Evolutionary conservation across 176 grass and related monocot species (phyloP).

Genomic region (Aegilops tauschii): DNA sequence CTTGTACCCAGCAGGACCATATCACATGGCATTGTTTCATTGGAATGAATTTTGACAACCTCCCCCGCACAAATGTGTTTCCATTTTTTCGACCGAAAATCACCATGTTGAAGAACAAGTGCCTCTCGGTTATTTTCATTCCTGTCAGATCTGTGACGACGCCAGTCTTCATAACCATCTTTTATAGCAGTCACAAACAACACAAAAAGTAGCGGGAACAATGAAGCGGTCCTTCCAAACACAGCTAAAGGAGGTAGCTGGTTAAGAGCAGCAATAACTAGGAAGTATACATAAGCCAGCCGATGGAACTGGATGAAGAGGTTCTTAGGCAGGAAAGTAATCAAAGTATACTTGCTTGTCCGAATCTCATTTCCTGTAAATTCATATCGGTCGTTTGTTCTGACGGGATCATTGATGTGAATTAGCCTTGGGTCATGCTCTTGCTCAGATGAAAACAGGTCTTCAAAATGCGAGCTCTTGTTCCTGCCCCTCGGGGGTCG

Average conservation of each 20-base stretch:
- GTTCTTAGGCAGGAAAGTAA: conserved; percentile 98
- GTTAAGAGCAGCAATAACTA: conserved; percentile 97
- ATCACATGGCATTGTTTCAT: conserved; percentile 97
- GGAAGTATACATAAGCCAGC: conserved; percentile 94
- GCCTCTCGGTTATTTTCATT: conserved; percentile 97
- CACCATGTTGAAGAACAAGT: conserved; percentile 76
- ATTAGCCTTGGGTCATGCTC: conserved; percentile 80
- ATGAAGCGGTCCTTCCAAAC: conserved; percentile 95
- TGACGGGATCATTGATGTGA: conserved; percentile 88
- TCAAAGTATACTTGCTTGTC: conserved; percentile 97
- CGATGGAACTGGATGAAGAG: conserved; percentile 98
- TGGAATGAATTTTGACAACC: conserved; percentile 83
- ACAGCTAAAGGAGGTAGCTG: conserved; percentile 98
- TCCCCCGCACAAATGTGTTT: conserved; percentile 94
- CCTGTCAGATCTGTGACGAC: conserved; percentile 89
- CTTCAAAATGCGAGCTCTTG: conserved; percentile 72
- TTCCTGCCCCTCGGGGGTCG: conserved; percentile 51
- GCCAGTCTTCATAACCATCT: conserved; percentile 99
- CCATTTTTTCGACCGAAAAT: conserved; percentile 89
- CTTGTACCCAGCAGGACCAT: conserved; percentile 90
- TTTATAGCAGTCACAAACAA: conserved; percentile 98
- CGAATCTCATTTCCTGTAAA: conserved; percentile 98
- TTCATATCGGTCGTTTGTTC: conserved; percentile 89
- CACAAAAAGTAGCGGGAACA: conserved; percentile 95
- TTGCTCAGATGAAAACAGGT: conserved; percentile 70